Percentiles rank a stretch among this genome's conserved stretches.
phyloP scores from a whole-genome alignment of 768 basidiomycete species.

The Mycena metata region DNA sequence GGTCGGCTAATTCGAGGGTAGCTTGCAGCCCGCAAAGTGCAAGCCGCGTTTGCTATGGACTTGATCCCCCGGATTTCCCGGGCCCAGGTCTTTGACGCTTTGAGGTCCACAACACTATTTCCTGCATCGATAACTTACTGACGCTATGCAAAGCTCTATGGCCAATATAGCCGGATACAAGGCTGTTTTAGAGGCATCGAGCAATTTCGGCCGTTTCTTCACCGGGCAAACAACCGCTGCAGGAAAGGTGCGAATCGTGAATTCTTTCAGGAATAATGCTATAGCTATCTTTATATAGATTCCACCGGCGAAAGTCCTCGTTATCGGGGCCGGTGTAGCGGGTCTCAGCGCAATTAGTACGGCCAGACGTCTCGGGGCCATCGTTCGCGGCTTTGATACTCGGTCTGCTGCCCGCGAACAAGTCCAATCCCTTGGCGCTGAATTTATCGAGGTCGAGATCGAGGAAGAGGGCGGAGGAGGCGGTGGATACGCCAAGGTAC shows the following conservation, averaged over 20 bases:
- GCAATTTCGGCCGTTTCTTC: slow-evolving; percentile 89
- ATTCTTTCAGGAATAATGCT: slow-evolving; percentile 1
- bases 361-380: slow-evolving; percentile 87
- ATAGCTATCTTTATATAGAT: slow-evolving; percentile 62
- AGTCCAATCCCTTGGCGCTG: slow-evolving; percentile 90
- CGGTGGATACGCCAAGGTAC: slow-evolving; percentile 86
- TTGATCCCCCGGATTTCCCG: slow-evolving; percentile 93
- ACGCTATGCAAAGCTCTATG: slow-evolving; percentile 76
- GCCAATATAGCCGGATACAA: slow-evolving; percentile 96
- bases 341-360: too few species aligned
- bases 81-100: slow-evolving; percentile 90
- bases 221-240: slow-evolving; percentile 94
- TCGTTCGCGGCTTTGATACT: slow-evolving; percentile 91
- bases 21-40: slow-evolving; percentile 24
- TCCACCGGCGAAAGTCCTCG: slow-evolving; percentile 87
- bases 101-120: slow-evolving; percentile 65
- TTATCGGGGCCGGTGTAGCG: slow-evolving; percentile 92
- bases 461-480: slow-evolving; percentile 86
- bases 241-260: slow-evolving; percentile 66
- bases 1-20: neutral
- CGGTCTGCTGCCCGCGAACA: slow-evolving; percentile 89
- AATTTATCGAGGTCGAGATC: slow-evolving; percentile 86
- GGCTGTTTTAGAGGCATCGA: slow-evolving; percentile 91
- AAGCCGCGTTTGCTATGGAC: slow-evolving; percentile 85
- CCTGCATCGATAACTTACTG: slow-evolving; percentile 12